Evolutionary conservation across 352 stramenopile species (phyloP).

Genomic region (Phytophthora ramorum): DNA sequence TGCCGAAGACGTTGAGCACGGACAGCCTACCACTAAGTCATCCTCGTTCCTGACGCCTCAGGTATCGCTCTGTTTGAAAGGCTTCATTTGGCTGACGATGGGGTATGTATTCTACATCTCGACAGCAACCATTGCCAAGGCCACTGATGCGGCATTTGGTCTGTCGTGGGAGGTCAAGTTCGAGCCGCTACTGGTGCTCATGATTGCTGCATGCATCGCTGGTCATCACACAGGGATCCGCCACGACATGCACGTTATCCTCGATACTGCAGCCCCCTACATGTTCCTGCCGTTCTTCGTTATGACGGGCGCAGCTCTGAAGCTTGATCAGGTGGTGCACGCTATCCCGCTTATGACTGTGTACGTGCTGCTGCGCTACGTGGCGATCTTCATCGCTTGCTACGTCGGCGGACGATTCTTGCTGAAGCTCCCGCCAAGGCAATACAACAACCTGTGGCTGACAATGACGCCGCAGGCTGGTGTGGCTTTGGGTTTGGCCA

Average conservation of each 20-base stretch:
- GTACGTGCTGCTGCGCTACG: conserved; percentile 63
- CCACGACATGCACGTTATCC: conserved; percentile 80
- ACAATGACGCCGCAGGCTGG: conserved; percentile 27
- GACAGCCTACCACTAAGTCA: conserved; percentile 20
- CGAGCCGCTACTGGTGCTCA: conserved; percentile 35
- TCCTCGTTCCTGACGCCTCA: neutral
- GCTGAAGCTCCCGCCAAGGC: conserved; percentile 54
- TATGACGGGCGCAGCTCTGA: conserved; percentile 71
- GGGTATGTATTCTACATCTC: conserved; percentile 70
- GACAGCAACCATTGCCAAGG: conserved; percentile 49
- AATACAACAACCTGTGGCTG: conserved; percentile 82
- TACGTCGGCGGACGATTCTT: conserved; percentile 66
- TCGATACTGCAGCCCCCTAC: conserved; percentile 56
- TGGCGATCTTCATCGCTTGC: conserved; percentile 68
- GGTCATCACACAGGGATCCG: conserved; percentile 63
- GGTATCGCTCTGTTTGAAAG: conserved; percentile 55
- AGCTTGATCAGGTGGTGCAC: conserved; percentile 66
- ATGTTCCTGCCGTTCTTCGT: conserved; percentile 58
- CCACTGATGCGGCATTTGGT: conserved; percentile 48
- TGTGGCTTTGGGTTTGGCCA: conserved; percentile 71
- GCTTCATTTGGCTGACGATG: conserved; percentile 68
- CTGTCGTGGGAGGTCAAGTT: conserved; percentile 75
- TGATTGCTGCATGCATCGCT: conserved; percentile 67
- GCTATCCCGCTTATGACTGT: conserved; percentile 71
- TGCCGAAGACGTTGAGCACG: conserved; percentile 35